Percentiles rank a stretch among this genome's conserved stretches.
Conservation (phyloP, 345 rosid species). For the Firmiana major region DNA sequence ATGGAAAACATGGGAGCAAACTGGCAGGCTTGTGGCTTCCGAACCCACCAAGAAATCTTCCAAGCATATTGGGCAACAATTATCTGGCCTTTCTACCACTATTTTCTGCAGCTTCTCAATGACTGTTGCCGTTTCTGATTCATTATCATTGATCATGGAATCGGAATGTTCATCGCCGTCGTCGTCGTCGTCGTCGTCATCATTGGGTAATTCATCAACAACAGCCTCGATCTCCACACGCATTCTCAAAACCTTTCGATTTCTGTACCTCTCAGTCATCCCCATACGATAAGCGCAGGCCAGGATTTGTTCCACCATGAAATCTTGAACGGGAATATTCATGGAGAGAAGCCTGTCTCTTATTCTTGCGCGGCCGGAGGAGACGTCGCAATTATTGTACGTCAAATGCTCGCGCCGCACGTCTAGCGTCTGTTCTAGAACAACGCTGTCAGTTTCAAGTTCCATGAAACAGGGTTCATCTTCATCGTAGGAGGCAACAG, state of each 20-base stretch:
- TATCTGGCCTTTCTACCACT: not conserved
- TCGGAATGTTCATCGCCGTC: not conserved
- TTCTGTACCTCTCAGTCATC: not conserved
- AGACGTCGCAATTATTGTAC: not conserved
- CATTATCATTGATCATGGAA: not conserved
- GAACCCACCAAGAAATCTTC: not conserved
- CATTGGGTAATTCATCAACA: not conserved
- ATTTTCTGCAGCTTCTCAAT: not conserved
- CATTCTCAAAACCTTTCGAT: not conserved
- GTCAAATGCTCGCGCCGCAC: not conserved
- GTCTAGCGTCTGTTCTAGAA: not conserved
- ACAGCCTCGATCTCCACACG: not conserved
- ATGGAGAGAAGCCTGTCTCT: not conserved
- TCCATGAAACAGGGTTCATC: not conserved
- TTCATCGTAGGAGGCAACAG: too few species aligned
- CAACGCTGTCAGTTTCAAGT: not conserved
- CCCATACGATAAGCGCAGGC: not conserved
- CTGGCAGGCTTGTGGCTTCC: not conserved
- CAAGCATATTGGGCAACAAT: not conserved
- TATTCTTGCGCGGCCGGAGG: not conserved
- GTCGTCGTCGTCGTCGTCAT: not conserved
- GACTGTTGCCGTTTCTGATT: not conserved
- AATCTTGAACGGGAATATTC: not conserved
- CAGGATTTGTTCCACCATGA: not conserved
- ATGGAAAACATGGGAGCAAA: not conserved